Percentiles rank a stretch among this genome's conserved stretches.
phyloP scores from a whole-genome alignment of 352 stramenopile species.

The Pythium grandisporangium region DNA sequence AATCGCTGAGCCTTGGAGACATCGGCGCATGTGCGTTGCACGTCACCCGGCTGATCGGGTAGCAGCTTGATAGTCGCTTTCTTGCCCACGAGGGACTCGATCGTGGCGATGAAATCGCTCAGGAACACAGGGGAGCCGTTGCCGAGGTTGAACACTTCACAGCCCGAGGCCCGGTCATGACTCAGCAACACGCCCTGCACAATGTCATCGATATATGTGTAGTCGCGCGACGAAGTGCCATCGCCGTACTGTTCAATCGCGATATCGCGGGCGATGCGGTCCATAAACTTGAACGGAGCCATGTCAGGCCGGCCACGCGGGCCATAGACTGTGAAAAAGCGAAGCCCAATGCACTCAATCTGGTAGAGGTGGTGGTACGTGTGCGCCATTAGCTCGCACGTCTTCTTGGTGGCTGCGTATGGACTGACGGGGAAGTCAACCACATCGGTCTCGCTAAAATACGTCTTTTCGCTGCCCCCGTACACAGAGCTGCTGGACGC shows the following conservation, averaged over 20 bases:
- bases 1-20: constrained; percentile 92
- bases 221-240: constrained; percentile 92
- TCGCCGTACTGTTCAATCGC: constrained; percentile 97
- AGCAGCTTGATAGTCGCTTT: constrained; percentile 91
- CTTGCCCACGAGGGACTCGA: constrained; percentile 91
- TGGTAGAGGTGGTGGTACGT: constrained; percentile 97
- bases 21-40: constrained; percentile 94
- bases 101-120: constrained; percentile 93
- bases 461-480: constrained; percentile 86
- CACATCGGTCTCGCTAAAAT: constrained; percentile 86
- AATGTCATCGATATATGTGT: constrained; percentile 99
- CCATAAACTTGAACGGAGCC: constrained; percentile 98
- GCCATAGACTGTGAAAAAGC: constrained; percentile 99
- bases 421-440: constrained; percentile 94
- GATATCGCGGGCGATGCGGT: constrained; percentile 86
- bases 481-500: constrained; percentile 94
- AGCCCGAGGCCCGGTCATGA: constrained; percentile 63
- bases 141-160: constrained; percentile 97
- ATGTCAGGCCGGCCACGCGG: constrained; percentile 95
- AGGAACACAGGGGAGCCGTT: constrained; percentile 90
- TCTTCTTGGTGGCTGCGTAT: constrained; percentile 98
- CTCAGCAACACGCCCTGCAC: constrained; percentile 90
- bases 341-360: constrained; percentile 91
- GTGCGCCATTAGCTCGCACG: constrained; percentile 94
- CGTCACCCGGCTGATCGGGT: constrained; percentile 94